A percentile compares a stretch with the other conserved stretches of the same genome.
phyloP scores from a whole-genome alignment of 495 filamentous ascomycete species.

The Umbilicaria muhlenbergii region DNA sequence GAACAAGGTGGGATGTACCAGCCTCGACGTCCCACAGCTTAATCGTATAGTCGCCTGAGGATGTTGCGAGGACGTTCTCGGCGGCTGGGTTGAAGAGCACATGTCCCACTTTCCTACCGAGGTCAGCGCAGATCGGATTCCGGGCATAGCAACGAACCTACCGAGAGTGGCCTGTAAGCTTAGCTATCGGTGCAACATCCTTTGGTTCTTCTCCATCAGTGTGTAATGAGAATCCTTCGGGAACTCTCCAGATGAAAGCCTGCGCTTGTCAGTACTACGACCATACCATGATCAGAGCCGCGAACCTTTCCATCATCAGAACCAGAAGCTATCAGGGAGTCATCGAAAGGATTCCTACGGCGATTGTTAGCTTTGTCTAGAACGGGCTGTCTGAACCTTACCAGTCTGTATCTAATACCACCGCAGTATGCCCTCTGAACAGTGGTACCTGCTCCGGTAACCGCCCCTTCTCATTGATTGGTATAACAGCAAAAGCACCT shows the following conservation, averaged over 20 bases:
- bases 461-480: constrained; percentile 72
- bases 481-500: constrained; percentile 93
- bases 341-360: constrained; percentile 83
- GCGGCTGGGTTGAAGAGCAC: constrained; percentile 95
- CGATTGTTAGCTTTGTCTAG: constrained; percentile 16
- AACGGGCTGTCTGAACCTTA: constrained; percentile 24
- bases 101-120: constrained; percentile 76
- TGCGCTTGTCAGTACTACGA: constrained; percentile 15
- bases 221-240: constrained; percentile 68
- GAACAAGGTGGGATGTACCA: constrained; percentile 50
- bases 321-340: constrained; percentile 78
- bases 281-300: too few species aligned
- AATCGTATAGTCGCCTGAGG: constrained; percentile 87
- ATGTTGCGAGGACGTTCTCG: constrained; percentile 86
- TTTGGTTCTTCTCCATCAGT: constrained; percentile 55
- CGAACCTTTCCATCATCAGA: constrained; percentile 86
- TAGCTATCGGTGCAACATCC: constrained; percentile 67
- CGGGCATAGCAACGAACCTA: constrained; percentile 8
- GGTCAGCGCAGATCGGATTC: constrained; percentile 8
- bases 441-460: constrained; percentile 85
- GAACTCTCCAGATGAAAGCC: constrained; percentile 91
- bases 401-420: constrained; percentile 97
- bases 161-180: constrained; percentile 52
- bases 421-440: constrained; percentile 89
- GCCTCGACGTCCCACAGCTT: constrained; percentile 91